Evolutionary conservation across 768 basidiomycete species (phyloP), one percentile per base, ranked within the genome.

Genomic region (Hypsizygus marmoreus): DNA sequence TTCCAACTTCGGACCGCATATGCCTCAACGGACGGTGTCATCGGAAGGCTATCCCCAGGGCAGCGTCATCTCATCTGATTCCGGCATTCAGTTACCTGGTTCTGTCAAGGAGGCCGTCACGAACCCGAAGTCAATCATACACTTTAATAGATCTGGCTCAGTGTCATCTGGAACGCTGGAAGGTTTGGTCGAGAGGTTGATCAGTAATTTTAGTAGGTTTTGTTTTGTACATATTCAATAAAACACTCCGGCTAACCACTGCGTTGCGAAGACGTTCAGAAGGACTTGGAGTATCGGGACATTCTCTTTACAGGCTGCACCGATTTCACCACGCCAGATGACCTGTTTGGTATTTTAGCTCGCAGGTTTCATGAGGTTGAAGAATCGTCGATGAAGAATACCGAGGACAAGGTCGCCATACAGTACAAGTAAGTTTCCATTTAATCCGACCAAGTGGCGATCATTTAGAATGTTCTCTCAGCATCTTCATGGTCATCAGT

Each of bases 141-240:
- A 68, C 41, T 33, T 63, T 12, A 53, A 49, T 6, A 40, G 43
- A 3, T 45, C 53, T 38, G 71, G 69, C 6, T 45, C 54, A 3
- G 68, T 77, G 3, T 53, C 52, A 13, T 64, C 71, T 8, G 76
- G 70, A 5, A 76, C 71, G 10, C 44, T 78, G 40, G 69, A 72
- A 49, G 75, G 72, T 9, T 49, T 76, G 19, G 59, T 76, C 3
- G 67, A 75, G 12, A 63, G 66, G 19, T 48, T 76, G 36, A 69
- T 73, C 38, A 57, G 55, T 17, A 58, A 64, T 41, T 67, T 65
- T 47, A 66, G 67, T 69, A 36, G 62, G 65, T 60, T 45, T 33
- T 30, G 14, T 40, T 49, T 6, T 28, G 33, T n/a, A n/a, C n/a
- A n/a, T n/a, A n/a, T n/a, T n/a, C n/a, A n/a, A n/a, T n/a, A n/a